Evolutionary conservation across 2,329 filamentous ascomycete species (phyloP), one percentile per base, ranked within the genome.

Genomic region (Didymella arachidicola): DNA sequence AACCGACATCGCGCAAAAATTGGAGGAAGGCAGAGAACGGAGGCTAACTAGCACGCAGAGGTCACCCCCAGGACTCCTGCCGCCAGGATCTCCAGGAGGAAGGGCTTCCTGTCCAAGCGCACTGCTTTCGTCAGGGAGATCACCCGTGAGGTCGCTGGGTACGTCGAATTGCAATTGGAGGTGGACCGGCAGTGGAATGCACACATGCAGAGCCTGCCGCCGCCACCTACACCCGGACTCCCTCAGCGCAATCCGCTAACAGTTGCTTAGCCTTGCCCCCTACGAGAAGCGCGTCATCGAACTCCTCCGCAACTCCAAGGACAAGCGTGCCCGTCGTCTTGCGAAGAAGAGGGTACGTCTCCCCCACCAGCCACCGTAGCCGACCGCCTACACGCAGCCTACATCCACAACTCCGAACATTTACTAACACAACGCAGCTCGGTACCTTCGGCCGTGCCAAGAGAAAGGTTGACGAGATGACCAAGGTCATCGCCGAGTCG

Each of bases 391-490:
- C 22, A 38, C 53, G 39, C 43, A 54, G 27, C 32, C 22, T 6
- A 29, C 32, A 36, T 14, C 26, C 12, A n/a, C 39, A 38, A 11
- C n/a, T 50, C 47, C 46, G 56, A 60, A 43, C 53, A 51, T 43
- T 50, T 54, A 67, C 74, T 78, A 69, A 77, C 69, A 59, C 6
- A 11, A 22, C 10, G 62, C 61, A 95, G 90, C 93, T 99, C 86
- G 95, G 95, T 81, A 98, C 95, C 76, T 98, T 98, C 83, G 91
- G 92, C 79, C 94, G 95, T 82, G 94, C 94, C 79, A 99, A 99
- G 94, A 89, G 87, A 81, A 99, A 99, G 94, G 95, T 99, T 74
- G 95, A 99, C 81, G 94, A 98, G 86, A 92, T 99, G 85, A 92
- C 93, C 85, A 89, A 92, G 78, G 91, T 99, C 83, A 99, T 99